Conservation (phyloP, 208 protist species). For the Leptomonas seymouri region DNA sequence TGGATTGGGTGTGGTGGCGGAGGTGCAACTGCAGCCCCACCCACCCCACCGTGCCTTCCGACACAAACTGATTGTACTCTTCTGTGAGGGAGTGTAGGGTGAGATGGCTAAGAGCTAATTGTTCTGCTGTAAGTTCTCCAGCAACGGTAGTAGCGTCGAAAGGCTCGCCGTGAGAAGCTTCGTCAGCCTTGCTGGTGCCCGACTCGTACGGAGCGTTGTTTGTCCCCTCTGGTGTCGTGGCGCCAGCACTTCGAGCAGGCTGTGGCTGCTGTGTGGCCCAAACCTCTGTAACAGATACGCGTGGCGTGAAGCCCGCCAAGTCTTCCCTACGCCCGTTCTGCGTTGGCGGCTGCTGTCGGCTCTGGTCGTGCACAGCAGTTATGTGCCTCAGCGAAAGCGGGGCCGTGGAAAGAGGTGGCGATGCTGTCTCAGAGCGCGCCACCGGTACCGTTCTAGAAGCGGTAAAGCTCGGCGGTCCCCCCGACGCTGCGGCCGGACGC, state of each 20-base stretch:
- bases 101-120: neutral
- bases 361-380: too few species aligned
- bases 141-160: neutral
- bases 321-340: neutral
- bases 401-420: neutral
- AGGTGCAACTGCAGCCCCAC: conserved; percentile 46
- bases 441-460: neutral
- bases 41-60: conserved; percentile 37
- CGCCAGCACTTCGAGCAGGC: neutral
- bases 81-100: conserved; percentile 30
- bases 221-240: neutral
- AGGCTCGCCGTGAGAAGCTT: neutral
- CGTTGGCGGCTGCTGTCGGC: neutral
- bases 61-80: conserved; percentile 27
- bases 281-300: neutral
- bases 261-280: neutral
- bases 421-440: neutral
- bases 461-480: neutral
- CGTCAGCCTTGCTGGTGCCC: neutral
- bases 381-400: neutral
- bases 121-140: neutral
- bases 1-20: conserved; percentile 41
- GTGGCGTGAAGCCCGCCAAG: neutral
- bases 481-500: neutral
- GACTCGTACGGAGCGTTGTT: neutral